Evolutionary conservation across 208 protist genomes (phyloP), one percentile per base, ranked within the genome.

Genomic region (Trypanosomatidae sp.): DNA sequence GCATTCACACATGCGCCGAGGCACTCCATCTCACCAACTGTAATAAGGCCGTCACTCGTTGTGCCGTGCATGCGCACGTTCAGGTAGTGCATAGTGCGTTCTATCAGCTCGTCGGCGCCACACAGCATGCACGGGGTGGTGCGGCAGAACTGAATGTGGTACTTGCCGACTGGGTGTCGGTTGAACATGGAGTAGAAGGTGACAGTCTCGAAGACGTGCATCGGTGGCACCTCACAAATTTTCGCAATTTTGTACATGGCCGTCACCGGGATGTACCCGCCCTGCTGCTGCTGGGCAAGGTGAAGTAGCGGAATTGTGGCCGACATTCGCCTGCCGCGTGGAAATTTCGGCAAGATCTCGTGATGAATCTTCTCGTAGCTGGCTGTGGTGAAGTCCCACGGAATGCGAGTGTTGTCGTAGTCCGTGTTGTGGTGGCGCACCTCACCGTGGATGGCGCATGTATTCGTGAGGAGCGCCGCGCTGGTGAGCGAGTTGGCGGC

Each of bases 151-250:
- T 98, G 94, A 0, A 98, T 87, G 88, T 98, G 93, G 79, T 97
- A 98, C 79, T 97, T 97, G 41, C 95, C 95, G 3, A 98, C 91
- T 4, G 95, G 95, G 50, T 95, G 88, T n/a, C 92, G 91, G 77
- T 98, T 98, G 80, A 95, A 97, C 95, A 98, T 98, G n/a, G 91
- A 91, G 84, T 98, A 98, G 74, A 98, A 98, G 10, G 95, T 97
- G 12, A 96, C 93, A 5, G 86, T 92, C 69, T 98, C 91, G 76
- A 96, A 98, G 41, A 98, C 95, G 66, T 94, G 87, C 87, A 96
- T 97, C 43, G 91, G 91, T 19, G 90, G 88, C 12, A 98, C 91
- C 50, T 97, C 95, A 71, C 92, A 98, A 46, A 98, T 97, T 56
- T 96, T 89, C 9, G 95, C 93, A 64, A 98, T 97, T 79, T 98